Evolutionary conservation across 2,329 filamentous ascomycete genomes (phyloP), one percentile per base, ranked within the genome.

Genomic region (Aspergillus caelatus): DNA sequence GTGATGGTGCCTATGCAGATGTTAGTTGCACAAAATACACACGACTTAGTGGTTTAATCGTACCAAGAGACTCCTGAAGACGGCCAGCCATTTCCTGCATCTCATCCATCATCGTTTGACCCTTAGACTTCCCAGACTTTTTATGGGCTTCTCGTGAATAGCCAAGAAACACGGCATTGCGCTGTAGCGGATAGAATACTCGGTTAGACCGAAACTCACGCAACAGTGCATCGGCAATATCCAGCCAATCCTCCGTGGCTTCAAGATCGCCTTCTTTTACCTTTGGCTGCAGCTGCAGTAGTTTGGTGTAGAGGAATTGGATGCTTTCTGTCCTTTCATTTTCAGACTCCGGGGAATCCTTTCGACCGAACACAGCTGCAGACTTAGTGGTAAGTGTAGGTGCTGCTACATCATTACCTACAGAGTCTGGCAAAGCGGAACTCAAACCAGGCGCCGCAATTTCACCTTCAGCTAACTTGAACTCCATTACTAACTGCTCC

Each of bases 181-280:
- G 80, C 67, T 85, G 79, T 70, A 82, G 67, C 0, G 85, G 84
- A 71, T 86, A 90, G 73, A 90, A 88, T 3, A 83, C 78, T 57
- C 85, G 82, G 65, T 88, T 88, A 11, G 82, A 83, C 9, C 84
- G 81, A 69, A 89, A 90, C 62, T 88, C 86, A 59, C 86, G 83
- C 48, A 88, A 78, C 62, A 90, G 78, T 62, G 83, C 82, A 64
- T 84, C 81, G 0, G 86, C 86, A 64, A 85, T 85, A 56, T 87
- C 84, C 16, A 89, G 78, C 81, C 86, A 89, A 57, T 86, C 82
- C 45, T 83, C 80, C 8, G 81, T 80, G 3, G 83, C 82, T 46
- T 81, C 78, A 28, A 80, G 73, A 32, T 86, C 79, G 11, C 84
- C 85, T 26, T 76, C 74, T 65, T 85, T 81, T 63, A 86, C 79